Percentiles rank a stretch among this genome's conserved stretches.
Conservation (phyloP, 2,329 filamentous ascomycete genomes). For the Ambrosiella xylebori region DNA sequence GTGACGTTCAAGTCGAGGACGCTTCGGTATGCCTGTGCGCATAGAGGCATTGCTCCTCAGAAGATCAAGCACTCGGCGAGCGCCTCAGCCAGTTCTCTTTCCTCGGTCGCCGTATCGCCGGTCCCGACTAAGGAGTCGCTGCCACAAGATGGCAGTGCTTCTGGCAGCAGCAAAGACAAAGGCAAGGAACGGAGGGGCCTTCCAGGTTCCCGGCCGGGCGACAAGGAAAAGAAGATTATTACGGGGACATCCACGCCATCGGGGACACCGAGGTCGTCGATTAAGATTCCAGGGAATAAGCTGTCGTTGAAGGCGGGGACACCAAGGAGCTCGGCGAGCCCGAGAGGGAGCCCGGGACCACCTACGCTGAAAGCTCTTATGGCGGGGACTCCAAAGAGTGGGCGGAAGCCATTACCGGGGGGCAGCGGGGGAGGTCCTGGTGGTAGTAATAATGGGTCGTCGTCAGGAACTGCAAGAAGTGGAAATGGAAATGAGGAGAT, state of each 20-base stretch:
- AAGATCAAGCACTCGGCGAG: neutral
- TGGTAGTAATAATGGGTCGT: neutral
- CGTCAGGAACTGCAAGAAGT: neutral
- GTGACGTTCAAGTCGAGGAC: conserved; percentile 10
- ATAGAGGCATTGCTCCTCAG: conserved; percentile 9
- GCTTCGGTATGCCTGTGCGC: conserved; percentile 9
- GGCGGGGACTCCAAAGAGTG: conserved; percentile 8
- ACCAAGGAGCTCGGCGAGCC: neutral
- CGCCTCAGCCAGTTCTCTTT: neutral
- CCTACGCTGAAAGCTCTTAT: conserved; percentile 10
- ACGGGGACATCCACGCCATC: no score
- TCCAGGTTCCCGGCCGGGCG: no score
- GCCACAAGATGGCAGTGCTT: neutral
- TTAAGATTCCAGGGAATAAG: no score
- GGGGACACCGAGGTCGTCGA: no score
- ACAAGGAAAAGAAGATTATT: no score
- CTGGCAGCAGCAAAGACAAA: neutral
- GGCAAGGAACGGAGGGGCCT: no score
- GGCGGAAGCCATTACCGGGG: conserved; percentile 10
- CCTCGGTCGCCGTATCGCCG: conserved; percentile 6
- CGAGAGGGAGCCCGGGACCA: conserved; percentile 4
- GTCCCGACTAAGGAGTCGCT: conserved; percentile 8
- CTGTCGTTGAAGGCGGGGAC: no score
- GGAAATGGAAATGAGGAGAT: neutral
- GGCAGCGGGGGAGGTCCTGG: neutral